Base-by-base conservation (phyloP, 192 early-diverging fungal genomes). In the Linnemannia hyalina region DNA sequence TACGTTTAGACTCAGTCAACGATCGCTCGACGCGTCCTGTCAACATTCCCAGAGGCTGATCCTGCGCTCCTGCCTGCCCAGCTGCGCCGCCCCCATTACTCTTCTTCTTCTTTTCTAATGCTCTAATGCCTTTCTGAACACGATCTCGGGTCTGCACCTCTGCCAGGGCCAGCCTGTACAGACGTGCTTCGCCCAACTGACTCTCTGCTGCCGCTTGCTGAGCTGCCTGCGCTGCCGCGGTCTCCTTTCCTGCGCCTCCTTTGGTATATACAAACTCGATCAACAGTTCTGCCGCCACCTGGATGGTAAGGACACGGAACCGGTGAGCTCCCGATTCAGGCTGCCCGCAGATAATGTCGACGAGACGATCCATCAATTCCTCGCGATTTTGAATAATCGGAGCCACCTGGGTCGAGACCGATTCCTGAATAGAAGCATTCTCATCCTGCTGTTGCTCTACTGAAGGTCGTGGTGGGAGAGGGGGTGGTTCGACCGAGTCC, bases 221-320 rank as follows among this genome's bases (percentile, higher is more conserved):
- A 74, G 44, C 75, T 42, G 42, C 80, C 57, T 22, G 49, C 72
- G 18, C 75, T 55, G 40, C 72, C 68, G 32, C 68, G 54, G 5
- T 77, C 76, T 68, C 70, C 42, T 46, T 80, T 35, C 44, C 69
- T 23, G 47, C 46, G 23, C 78, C 82, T n/a, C 84, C 84, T 38
- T 85, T 83, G 40, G 81, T 81, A 69, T 82, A 80, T 9, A 89
- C 82, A 80, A 89, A 80, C 23, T 89, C 88, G 26, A 89, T 74
- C 69, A 89, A 68, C 13, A 89, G 70, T 46, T 89, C 88, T 11
- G 76, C 46, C 10, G 88, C 88, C 84, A 89, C 83, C 57, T 89
- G 82, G 60, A 83, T 82, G 6, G 82, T 83, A 11, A 80, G 38
- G 15, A 82, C 77, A 13, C 78, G 60, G 75, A 83, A 80, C 11